Conservation (phyloP, 2,329 filamentous ascomycete species). For the Pestalotiopsis sp. region DNA sequence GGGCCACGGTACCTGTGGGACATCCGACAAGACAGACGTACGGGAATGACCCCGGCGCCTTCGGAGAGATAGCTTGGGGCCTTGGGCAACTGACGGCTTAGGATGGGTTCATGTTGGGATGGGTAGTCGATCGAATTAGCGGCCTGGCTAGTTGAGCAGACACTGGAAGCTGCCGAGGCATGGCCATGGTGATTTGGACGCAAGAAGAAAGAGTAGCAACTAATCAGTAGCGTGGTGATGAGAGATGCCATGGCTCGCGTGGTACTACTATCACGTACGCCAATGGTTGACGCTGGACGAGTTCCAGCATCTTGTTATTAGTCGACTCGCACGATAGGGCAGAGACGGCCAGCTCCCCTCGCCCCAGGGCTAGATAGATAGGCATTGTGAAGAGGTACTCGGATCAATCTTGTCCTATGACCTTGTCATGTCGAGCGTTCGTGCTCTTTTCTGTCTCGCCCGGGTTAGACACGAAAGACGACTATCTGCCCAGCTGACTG, state of each 20-base stretch:
- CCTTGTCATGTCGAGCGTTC: neutral
- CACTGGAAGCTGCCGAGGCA: neutral
- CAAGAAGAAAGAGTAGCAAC: neutral
- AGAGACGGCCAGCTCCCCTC: neutral
- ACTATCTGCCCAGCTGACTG: neutral
- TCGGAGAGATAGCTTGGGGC: neutral
- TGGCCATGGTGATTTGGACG: neutral
- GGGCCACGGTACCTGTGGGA: neutral
- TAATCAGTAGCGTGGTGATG: neutral
- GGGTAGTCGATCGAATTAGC: neutral
- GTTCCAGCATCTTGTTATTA: neutral
- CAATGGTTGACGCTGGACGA: neutral
- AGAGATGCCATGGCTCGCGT: neutral
- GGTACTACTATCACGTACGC: neutral
- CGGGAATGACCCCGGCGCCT: neutral
- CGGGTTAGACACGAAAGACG: neutral
- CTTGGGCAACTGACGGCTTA: neutral
- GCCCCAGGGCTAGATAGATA: neutral
- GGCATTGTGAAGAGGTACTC: neutral
- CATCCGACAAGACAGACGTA: neutral
- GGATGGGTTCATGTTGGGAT: neutral
- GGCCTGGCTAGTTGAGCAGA: neutral
- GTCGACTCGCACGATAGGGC: neutral
- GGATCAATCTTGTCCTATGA: neutral
- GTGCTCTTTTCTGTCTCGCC: neutral